Evolutionary conservation across 2,329 filamentous ascomycete species (phyloP).

Genomic region (Zymoseptoria pseudotritici): DNA sequence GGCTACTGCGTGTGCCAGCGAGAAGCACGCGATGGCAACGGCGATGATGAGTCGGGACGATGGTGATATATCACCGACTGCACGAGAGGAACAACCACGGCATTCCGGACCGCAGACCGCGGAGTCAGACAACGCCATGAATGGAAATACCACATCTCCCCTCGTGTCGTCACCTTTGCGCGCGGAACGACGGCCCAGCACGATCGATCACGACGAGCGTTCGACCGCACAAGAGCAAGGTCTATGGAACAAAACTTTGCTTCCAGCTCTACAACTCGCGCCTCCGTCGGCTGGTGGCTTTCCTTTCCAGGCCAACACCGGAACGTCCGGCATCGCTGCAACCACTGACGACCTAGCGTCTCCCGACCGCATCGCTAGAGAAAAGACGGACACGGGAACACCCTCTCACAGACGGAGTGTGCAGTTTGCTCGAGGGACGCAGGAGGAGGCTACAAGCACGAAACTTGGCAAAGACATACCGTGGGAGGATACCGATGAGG

Average conservation of each 20-base stretch:
- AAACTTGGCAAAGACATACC: conserved; percentile 20
- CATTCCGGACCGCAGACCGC: not conserved
- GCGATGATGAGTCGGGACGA: not conserved
- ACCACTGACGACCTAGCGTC: conserved; percentile 12
- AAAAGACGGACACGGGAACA: conserved; percentile 12
- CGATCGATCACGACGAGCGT: conserved; percentile 3
- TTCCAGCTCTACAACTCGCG: conserved; percentile 7
- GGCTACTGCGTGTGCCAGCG: not conserved
- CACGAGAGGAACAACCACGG: not conserved
- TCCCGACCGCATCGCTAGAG: not conserved
- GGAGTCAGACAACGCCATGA: not conserved
- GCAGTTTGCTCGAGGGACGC: conserved; percentile 22
- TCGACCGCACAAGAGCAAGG: not conserved
- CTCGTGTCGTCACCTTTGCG: conserved; percentile 5
- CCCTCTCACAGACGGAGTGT: conserved; percentile 23
- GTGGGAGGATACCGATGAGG: conserved; percentile 22
- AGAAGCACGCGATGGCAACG: not conserved
- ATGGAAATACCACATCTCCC: not conserved
- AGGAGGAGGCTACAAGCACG: conserved; percentile 14
- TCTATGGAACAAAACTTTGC: not conserved
- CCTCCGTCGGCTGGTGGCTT: conserved; percentile 15
- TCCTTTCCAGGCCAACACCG: conserved; percentile 16
- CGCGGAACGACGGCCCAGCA: conserved; percentile 2
- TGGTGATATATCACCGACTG: not conserved
- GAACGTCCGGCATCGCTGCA: conserved; percentile 14